Base-by-base conservation (phyloP, 257 asterid species). In the Solanum etuberosum region DNA sequence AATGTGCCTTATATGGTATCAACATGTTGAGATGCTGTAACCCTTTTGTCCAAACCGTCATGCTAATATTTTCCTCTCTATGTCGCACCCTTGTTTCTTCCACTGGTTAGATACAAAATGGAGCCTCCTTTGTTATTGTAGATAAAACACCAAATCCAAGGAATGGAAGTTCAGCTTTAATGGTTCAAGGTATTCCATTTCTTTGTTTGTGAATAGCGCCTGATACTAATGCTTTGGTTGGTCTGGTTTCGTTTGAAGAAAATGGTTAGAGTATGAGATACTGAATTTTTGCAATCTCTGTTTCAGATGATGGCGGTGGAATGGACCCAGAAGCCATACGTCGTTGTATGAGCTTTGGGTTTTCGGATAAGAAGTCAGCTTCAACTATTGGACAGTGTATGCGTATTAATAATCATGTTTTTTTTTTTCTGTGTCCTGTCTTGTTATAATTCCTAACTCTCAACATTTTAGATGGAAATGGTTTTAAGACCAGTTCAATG, bases 401-500 rank as follows among this genome's bases (percentile, higher is more conserved):
- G 97, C 78, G 84, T 86, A 16, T 74, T 29, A 20, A 9, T 32
- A 51, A 16, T 73, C 43, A 23, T 9, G 54, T n/a, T 40, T 46
- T 38, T 16, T 43, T 35, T 78, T 46, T 43, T 27, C 27, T 43
- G 40, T 31, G 63, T 48, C 46, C 34, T 86, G 23, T 34, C 34
- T 31, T 48, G 83, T 48, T 46, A 54, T 54, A 86, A 86, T 46
- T 80, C 16, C 72, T 90, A 88, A 90, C 90, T 90, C 84, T 57
- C 88, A 40, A 85, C 84, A 76, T 91, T 94, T 90, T 94, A 96
- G 99, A 96, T 94, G 99, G 99, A 87, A 96, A 96, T 93, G 99
- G 99, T 77, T 96, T 96, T 86, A 96, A 96, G 92, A 96, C 99
- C 88, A 96, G 99, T 90, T 91, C 99, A 63, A 96, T 96, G 99